Conservation (phyloP, 2,329 filamentous ascomycete genomes). For the Pseudogymnoascus sp. region DNA sequence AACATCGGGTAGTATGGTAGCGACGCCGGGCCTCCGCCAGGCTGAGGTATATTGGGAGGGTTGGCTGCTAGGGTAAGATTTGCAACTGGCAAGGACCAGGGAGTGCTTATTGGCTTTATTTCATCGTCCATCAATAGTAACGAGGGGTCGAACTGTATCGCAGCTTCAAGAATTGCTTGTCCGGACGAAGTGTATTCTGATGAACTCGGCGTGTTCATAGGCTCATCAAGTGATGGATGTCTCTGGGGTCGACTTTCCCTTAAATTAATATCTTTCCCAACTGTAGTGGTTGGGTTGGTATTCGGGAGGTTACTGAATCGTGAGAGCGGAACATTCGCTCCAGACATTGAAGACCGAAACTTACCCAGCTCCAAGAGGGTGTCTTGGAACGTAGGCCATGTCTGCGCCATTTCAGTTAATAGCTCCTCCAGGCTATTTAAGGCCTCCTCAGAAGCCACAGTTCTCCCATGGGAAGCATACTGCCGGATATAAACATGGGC, state of each 20-base stretch:
- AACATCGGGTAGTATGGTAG: slow-evolving; percentile 16
- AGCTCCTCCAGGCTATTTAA: not conserved
- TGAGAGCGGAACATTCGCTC: not conserved
- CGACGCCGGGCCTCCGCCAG: slow-evolving; percentile 10
- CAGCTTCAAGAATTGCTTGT: not conserved
- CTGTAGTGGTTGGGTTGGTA: not conserved
- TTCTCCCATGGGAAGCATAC: not conserved
- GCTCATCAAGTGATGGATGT: not conserved
- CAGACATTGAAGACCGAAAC: not conserved
- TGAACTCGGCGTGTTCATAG: not conserved
- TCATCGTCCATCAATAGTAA: not conserved
- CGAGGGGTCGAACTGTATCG: slow-evolving; percentile 1
- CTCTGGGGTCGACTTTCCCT: not conserved
- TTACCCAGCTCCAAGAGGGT: slow-evolving; percentile 1
- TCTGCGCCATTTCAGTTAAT: not conserved
- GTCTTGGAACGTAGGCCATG: slow-evolving; percentile 4
- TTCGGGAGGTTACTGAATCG: not conserved
- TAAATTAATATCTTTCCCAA: not conserved
- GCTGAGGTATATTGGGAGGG: slow-evolving; percentile 1
- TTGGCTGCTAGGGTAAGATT: not conserved
- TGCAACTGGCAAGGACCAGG: not conserved
- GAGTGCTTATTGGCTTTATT: not conserved
- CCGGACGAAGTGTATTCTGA: not conserved
- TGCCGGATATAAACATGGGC: not conserved
- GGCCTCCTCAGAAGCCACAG: not conserved